These are phyloP conservation scores for Austroboletus novae-zelandiae DNA, from an alignment of 1,284 basidiomycete species.

Conservation along the genomic window DNA sequence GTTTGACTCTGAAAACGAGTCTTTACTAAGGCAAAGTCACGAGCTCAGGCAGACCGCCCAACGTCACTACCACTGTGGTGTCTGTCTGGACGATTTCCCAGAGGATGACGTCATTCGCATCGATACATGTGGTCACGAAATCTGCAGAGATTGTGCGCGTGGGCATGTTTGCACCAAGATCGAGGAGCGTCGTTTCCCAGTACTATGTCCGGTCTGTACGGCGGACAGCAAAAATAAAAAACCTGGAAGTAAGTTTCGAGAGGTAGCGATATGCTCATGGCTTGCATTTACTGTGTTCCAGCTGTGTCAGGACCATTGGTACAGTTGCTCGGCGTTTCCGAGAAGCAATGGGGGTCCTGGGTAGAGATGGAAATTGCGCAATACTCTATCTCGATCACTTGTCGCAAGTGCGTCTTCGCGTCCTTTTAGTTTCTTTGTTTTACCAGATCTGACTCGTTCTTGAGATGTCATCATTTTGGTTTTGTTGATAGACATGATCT, in stretches of 20 bases:
- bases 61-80: constrained; percentile 48
- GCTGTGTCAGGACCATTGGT: constrained; percentile 41
- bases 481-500: constrained; percentile 51
- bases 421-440: background rate
- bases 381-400: constrained; percentile 47
- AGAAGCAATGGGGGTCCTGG: constrained; percentile 48
- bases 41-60: constrained; percentile 29
- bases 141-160: constrained; percentile 55
- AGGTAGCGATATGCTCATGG: background rate
- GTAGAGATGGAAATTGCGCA: constrained; percentile 53
- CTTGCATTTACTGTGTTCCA: constrained; percentile 17
- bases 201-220: constrained; percentile 57
- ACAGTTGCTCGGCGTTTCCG: constrained; percentile 47
- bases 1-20: constrained; percentile 46
- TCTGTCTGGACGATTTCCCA: constrained; percentile 53
- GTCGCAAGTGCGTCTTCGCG: constrained; percentile 23
- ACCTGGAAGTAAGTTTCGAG: constrained; percentile 40
- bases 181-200: constrained; percentile 53
- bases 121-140: constrained; percentile 47
- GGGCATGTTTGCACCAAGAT: constrained; percentile 47
- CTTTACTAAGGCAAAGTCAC: constrained; percentile 36
- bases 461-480: constrained; percentile 45
- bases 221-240: constrained; percentile 32
- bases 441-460: background rate
- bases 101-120: constrained; percentile 48